Conservation (phyloP, 1,284 basidiomycete species). For the Boletus mariae region DNA sequence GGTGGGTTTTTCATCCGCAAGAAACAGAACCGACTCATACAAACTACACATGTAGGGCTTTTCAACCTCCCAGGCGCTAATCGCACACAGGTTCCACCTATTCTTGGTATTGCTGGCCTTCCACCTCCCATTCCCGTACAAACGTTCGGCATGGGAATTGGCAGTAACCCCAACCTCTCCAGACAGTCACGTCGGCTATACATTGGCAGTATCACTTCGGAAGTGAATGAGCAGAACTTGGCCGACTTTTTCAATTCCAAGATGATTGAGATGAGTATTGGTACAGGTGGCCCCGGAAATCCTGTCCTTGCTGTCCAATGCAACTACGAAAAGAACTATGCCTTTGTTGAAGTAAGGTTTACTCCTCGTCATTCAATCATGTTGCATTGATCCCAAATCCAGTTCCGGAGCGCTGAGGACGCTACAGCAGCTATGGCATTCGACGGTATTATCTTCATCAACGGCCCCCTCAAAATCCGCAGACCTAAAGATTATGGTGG, state of each 20-base stretch:
- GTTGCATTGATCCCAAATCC: slow-evolving; percentile 13
- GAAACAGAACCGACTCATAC: neutral
- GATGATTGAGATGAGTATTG: slow-evolving; percentile 89
- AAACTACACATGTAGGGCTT: slow-evolving; percentile 50
- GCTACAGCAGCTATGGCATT: slow-evolving; percentile 96
- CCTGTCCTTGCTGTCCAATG: slow-evolving; percentile 91
- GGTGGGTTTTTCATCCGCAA: slow-evolving; percentile 45
- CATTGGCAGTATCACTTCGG: slow-evolving; percentile 91
- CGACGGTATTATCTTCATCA: slow-evolving; percentile 94
- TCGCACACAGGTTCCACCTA: slow-evolving; percentile 80
- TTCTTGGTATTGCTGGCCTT: slow-evolving; percentile 72
- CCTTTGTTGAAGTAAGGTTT: slow-evolving; percentile 84
- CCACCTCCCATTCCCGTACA: slow-evolving; percentile 81
- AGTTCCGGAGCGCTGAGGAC: slow-evolving; percentile 97
- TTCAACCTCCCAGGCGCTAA: slow-evolving; percentile 93
- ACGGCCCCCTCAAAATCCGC: slow-evolving; percentile 89
- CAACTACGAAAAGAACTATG: slow-evolving; percentile 97
- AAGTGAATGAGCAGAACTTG: slow-evolving; percentile 87
- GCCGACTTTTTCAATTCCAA: slow-evolving; percentile 92
- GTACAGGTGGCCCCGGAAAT: slow-evolving; percentile 80
- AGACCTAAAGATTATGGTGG: slow-evolving; percentile 96
- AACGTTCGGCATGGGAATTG: slow-evolving; percentile 80
- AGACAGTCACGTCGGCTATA: slow-evolving; percentile 94
- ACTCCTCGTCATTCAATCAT: neutral
- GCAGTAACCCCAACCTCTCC: slow-evolving; percentile 78